These are phyloP conservation scores for Syzygium aqueum DNA, from an alignment of 345 rosid species.

Conservation along the genomic window DNA sequence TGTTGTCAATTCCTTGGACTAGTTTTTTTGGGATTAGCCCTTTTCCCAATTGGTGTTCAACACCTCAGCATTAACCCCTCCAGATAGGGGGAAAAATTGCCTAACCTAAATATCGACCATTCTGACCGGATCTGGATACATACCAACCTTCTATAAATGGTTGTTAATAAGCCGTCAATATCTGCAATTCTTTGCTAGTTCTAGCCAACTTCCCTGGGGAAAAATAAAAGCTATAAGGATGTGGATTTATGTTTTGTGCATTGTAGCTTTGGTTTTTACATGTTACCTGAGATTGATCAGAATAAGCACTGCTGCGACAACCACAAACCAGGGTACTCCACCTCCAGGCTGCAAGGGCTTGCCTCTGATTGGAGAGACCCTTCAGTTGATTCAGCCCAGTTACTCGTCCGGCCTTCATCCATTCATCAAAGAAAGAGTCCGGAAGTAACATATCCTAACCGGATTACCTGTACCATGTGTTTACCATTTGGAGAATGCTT, in stretches of 20 bases:
- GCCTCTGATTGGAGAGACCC: background rate
- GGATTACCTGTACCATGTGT: background rate
- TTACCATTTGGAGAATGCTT: background rate
- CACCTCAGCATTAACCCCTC: background rate
- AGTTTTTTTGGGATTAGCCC: background rate
- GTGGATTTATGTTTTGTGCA: background rate
- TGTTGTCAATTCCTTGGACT: background rate
- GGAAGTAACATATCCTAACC: background rate
- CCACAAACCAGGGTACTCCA: background rate
- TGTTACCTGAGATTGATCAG: background rate
- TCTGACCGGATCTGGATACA: background rate
- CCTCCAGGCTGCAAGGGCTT: background rate
- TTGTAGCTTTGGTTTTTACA: background rate
- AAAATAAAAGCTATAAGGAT: background rate
- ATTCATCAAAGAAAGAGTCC: background rate
- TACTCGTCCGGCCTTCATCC: background rate
- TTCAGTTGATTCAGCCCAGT: background rate
- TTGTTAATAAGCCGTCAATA: background rate
- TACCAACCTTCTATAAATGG: background rate
- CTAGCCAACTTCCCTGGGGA: background rate
- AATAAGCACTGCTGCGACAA: background rate
- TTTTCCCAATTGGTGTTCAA: background rate
- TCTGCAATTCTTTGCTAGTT: background rate
- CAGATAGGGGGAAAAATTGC: background rate
- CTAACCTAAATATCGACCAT: background rate